Conservation (phyloP, 805 yeast genomes). For the Starmerella apis region DNA sequence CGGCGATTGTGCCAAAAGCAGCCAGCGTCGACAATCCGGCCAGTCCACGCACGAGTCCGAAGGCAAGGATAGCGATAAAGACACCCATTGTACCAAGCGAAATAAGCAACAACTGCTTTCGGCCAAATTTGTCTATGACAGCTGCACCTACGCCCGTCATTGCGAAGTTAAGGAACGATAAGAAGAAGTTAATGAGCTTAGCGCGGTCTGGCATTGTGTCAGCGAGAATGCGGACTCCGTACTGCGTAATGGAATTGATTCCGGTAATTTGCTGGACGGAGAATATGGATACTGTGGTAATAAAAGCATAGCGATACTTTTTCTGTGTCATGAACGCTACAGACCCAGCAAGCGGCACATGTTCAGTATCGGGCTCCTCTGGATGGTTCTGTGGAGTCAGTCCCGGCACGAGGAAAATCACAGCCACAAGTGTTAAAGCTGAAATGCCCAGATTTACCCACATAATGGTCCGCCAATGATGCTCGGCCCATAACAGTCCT, state of each 20-base stretch:
- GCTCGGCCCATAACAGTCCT: conserved; percentile 58
- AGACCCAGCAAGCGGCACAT: background rate
- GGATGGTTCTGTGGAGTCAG: background rate
- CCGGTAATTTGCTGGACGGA: conserved; percentile 87
- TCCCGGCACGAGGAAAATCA: background rate
- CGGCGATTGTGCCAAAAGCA: conserved; percentile 62
- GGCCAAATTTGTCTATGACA: conserved; percentile 63
- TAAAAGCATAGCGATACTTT: conserved; percentile 46
- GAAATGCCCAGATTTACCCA: conserved; percentile 42
- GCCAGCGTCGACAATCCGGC: conserved; percentile 49
- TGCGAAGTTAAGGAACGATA: conserved; percentile 63
- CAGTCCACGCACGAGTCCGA: conserved; percentile 46
- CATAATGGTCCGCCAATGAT: conserved; percentile 64
- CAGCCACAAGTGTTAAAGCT: background rate
- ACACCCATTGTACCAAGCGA: conserved; percentile 63
- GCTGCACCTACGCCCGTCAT: conserved; percentile 68
- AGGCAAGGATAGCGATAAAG: conserved; percentile 51
- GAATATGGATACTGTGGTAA: conserved; percentile 61
- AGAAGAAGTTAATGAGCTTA: conserved; percentile 58
- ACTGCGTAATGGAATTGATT: conserved; percentile 82
- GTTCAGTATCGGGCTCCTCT: background rate
- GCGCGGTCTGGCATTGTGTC: conserved; percentile 62
- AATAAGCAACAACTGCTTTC: conserved; percentile 56
- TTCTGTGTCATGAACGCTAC: conserved; percentile 43
- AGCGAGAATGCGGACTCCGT: conserved; percentile 79